Conservation (phyloP, 1,284 basidiomycete genomes). For the Xanthoconium separans region DNA sequence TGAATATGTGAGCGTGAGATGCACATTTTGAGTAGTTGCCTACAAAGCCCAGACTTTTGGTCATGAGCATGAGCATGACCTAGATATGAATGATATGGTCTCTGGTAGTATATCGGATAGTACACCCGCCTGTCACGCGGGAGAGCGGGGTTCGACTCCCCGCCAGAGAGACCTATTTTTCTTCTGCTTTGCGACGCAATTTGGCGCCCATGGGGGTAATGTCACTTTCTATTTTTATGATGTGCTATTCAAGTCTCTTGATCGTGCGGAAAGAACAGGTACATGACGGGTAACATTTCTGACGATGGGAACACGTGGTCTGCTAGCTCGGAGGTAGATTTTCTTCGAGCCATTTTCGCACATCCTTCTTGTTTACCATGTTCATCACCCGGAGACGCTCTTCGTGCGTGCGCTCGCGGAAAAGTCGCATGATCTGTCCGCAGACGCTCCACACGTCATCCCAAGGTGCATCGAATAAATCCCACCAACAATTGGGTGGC, state of each 20-base stretch:
- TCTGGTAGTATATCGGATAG: conserved; percentile 47
- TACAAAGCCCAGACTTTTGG: no score
- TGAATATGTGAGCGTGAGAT: no score
- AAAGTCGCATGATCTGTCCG: conserved; percentile 79
- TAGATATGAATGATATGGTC: no score
- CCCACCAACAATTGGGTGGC: conserved; percentile 78
- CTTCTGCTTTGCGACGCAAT: no score
- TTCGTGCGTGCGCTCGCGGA: conserved; percentile 46
- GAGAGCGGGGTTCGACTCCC: conserved; percentile 45
- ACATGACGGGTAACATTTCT: background rate
- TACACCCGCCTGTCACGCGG: conserved; percentile 47
- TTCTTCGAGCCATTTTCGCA: conserved; percentile 73
- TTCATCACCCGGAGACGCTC: conserved; percentile 42
- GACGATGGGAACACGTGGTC: background rate
- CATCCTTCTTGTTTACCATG: conserved; percentile 67
- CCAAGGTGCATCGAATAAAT: conserved; percentile 83
- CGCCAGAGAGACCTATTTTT: conserved; percentile 38
- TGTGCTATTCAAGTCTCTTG: no score
- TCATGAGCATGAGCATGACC: no score
- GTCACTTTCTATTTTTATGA: no score
- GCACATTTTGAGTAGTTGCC: no score
- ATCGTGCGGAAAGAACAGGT: background rate
- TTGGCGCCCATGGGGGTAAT: no score
- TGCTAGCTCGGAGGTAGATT: conserved; percentile 19
- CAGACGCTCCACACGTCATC: conserved; percentile 83